Percentiles rank a stretch among this genome's conserved stretches.
phyloP scores from a whole-genome alignment of 495 filamentous ascomycete genomes.

The Letharia columbiana region DNA sequence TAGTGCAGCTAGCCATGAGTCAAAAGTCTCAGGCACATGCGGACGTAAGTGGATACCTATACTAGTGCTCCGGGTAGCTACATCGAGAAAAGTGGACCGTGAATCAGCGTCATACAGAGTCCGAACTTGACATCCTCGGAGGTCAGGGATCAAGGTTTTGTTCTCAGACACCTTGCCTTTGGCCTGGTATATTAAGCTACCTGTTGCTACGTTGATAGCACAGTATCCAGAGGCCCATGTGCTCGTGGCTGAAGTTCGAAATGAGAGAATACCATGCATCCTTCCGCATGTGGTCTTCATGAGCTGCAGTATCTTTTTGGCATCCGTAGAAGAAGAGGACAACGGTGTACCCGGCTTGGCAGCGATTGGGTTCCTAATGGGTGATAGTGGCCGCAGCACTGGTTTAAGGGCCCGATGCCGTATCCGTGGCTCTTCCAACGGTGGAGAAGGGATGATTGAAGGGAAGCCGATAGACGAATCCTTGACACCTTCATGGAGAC shows the following conservation, averaged over 20 bases:
- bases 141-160: slow-evolving; percentile 63
- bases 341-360: slow-evolving; percentile 42
- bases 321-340: slow-evolving; percentile 44
- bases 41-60: slow-evolving; percentile 69
- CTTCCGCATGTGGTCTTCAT: slow-evolving; percentile 52
- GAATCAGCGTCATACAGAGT: slow-evolving; percentile 56
- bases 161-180: slow-evolving; percentile 48
- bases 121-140: slow-evolving; percentile 77
- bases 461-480: slow-evolving; percentile 44
- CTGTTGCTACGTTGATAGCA: slow-evolving; percentile 48
- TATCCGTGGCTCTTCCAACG: slow-evolving; percentile 24
- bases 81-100: slow-evolving; percentile 65
- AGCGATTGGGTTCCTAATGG: slow-evolving; percentile 31
- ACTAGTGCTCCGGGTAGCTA: slow-evolving; percentile 61
- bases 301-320: slow-evolving; percentile 44
- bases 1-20: slow-evolving; percentile 86
- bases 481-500: slow-evolving; percentile 28
- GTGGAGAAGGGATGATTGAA: slow-evolving; percentile 41
- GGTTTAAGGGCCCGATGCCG: slow-evolving; percentile 40
- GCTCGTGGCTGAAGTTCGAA: slow-evolving; percentile 45
- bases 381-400: slow-evolving; percentile 30
- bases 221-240: slow-evolving; percentile 51
- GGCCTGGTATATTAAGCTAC: slow-evolving; percentile 48
- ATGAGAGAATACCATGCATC: slow-evolving; percentile 48
- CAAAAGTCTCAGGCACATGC: slow-evolving; percentile 63